Base-by-base conservation (phyloP, 2,329 filamentous ascomycete genomes). In the Epichloe brachyelytri region DNA sequence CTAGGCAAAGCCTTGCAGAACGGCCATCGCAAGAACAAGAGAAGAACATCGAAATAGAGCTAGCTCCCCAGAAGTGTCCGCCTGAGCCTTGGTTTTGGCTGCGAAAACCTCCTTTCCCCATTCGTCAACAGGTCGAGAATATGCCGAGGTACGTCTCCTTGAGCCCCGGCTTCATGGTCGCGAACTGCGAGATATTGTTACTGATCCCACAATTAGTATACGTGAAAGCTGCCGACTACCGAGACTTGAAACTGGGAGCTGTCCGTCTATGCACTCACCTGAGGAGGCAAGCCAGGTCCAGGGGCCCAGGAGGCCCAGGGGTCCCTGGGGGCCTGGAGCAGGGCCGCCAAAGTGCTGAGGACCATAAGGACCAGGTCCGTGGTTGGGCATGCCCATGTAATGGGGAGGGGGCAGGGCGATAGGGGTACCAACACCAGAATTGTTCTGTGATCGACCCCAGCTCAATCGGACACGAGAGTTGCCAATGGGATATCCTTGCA, bases 401-500 rank as follows among this genome's bases (percentile, higher is more conserved):
- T 78, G 75, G 53, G 75, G 75, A 41, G 75, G 51, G 93, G 48
- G 93, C 93, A 56, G 93, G 93, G 57, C 93, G 86, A 73, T 98
- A 97, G 53, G 93, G 59, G 93, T 97, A 58, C 93, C 93, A 54
- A 95, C 93, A 52, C 93, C 93, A 55, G 91, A 97, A 78, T 98
- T 98, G 82, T 97, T 98, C 78, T 98, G 93, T 51, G 87, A 94
- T 57, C 93, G 87, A 57, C 93, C 93, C 93, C 93, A 98, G 68
- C 88, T 95, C 59, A 98, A 80, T 63, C 93, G 89, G 54, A 98
- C 93, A 58, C 93, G 89, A 45, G 91, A 97, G 78, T 98, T 98
- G 51, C 93, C 93, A 63, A 98, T 98, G 22, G 93, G 93, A 68
- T 98, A 98, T 55, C 93, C 93, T 73, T 98, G 93, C 93, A 98